phyloP scores from a whole-genome alignment of 805 yeast species.

The Lipomyces mesembrius region DNA sequence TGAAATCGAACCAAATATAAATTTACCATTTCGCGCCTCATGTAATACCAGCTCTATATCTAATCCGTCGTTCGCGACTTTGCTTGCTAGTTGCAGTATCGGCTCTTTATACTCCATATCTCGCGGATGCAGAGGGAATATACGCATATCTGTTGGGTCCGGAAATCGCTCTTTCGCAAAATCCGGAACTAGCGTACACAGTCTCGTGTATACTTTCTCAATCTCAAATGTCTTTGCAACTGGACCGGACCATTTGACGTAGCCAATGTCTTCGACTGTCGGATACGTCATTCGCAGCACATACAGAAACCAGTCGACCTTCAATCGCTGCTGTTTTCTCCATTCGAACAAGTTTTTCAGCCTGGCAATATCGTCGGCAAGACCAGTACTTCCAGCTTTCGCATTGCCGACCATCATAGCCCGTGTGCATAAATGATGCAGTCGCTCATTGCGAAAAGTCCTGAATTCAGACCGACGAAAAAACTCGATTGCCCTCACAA shows the following conservation, averaged over 20 bases:
- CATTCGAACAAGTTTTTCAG: slow-evolving; percentile 21
- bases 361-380: slow-evolving; percentile 4
- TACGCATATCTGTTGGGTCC: slow-evolving; percentile 11
- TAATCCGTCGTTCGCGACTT: slow-evolving; percentile 15
- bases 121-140: slow-evolving; percentile 11
- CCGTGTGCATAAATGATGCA: slow-evolving; percentile 23
- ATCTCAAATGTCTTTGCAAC: slow-evolving; percentile 20
- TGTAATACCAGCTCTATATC: slow-evolving; percentile 10
- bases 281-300: slow-evolving; percentile 4
- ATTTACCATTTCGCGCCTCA: slow-evolving; percentile 9
- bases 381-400: neutral
- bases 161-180: slow-evolving; percentile 17
- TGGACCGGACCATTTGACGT: slow-evolving; percentile 18
- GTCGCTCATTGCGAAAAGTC: slow-evolving; percentile 15
- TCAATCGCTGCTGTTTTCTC: slow-evolving; percentile 26
- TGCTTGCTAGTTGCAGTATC: slow-evolving; percentile 23
- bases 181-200: slow-evolving; percentile 5
- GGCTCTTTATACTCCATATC: slow-evolving; percentile 30
- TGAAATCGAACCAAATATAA: slow-evolving; percentile 14
- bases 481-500: slow-evolving; percentile 17
- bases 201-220: neutral
- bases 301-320: slow-evolving; percentile 23
- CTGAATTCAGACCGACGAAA: slow-evolving; percentile 19
- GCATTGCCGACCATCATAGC: neutral
- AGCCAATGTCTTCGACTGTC: neutral